Percentiles rank a stretch among this genome's conserved stretches.
These are phyloP conservation scores for Neonectria faginata DNA, from an alignment of 2,329 filamentous ascomycete genomes.

Conservation along the genomic window DNA sequence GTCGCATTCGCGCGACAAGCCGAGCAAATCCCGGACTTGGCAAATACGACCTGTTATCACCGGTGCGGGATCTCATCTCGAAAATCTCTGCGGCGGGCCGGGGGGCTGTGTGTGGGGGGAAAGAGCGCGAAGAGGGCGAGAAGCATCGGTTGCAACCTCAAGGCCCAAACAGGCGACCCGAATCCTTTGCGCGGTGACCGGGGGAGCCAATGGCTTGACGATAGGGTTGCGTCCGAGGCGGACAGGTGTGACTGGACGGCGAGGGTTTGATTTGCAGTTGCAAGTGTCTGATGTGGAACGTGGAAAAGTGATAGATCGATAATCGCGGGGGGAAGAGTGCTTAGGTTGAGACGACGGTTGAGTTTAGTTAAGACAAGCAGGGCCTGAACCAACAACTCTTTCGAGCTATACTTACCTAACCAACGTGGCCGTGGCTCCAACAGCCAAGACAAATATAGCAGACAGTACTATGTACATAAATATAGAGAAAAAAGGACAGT, in stretches of 20 bases:
- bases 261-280: constrained; percentile 25
- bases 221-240: constrained; percentile 19
- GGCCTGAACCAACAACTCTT: not conserved
- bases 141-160: constrained; percentile 19
- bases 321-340: constrained; percentile 13
- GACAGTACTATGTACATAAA: not conserved
- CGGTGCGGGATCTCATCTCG: constrained; percentile 37
- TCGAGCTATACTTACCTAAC: constrained; percentile 5
- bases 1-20: constrained; percentile 5
- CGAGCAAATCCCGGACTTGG: constrained; percentile 5
- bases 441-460: constrained; percentile 4
- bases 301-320: constrained; percentile 21
- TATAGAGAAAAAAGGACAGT: not conserved
- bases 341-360: constrained; percentile 12
- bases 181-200: constrained; percentile 8
- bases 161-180: constrained; percentile 10
- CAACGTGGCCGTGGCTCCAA: constrained; percentile 6
- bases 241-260: constrained; percentile 7
- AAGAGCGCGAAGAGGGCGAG: not conserved
- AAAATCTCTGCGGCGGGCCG: constrained; percentile 22
- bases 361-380: constrained; percentile 1
- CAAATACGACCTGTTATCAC: constrained; percentile 31
- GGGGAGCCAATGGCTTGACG: constrained; percentile 2
- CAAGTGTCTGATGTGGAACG: constrained; percentile 13
- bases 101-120: constrained; percentile 13